A percentile compares a stretch with the other conserved stretches of the same genome.
phyloP scores from a whole-genome alignment of 768 basidiomycete species.

The Tricholomella constricta region DNA sequence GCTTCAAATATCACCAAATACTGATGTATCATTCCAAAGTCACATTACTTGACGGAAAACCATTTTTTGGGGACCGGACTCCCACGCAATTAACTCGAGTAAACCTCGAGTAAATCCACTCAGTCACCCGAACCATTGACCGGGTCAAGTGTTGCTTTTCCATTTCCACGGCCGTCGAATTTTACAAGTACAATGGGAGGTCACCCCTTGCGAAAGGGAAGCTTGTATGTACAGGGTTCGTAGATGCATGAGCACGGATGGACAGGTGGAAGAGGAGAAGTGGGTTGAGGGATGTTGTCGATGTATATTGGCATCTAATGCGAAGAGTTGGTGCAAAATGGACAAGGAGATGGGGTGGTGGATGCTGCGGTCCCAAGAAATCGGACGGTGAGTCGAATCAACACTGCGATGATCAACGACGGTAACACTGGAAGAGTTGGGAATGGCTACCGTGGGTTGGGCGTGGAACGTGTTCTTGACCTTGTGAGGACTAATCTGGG shows the following conservation, averaged over 20 bases:
- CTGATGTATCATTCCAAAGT: too few species aligned
- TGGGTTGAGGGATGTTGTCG: background rate
- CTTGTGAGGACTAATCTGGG: background rate
- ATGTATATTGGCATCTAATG: background rate
- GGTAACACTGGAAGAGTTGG: background rate
- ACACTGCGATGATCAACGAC: background rate
- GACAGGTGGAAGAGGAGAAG: background rate
- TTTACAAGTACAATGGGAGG: background rate
- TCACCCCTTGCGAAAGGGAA: background rate
- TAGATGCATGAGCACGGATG: background rate
- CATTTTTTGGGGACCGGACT: background rate
- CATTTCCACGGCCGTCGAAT: background rate
- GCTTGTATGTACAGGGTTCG: background rate
- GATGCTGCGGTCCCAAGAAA: background rate
- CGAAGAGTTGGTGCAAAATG: background rate
- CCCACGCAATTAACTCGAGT: background rate
- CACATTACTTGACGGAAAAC: too few species aligned
- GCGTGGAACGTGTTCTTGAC: slow-evolving; percentile 11
- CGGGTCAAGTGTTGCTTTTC: background rate
- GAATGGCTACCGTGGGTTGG: slow-evolving; percentile 2
- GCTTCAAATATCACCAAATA: slow-evolving; percentile 10
- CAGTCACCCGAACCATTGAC: background rate
- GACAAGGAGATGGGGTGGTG: background rate
- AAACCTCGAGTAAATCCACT: slow-evolving; percentile 1
- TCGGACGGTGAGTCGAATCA: background rate